These are phyloP conservation scores for Phalaenopsis hybrid DNA, from an alignment of 116 monocot species.

Conservation along the genomic window DNA sequence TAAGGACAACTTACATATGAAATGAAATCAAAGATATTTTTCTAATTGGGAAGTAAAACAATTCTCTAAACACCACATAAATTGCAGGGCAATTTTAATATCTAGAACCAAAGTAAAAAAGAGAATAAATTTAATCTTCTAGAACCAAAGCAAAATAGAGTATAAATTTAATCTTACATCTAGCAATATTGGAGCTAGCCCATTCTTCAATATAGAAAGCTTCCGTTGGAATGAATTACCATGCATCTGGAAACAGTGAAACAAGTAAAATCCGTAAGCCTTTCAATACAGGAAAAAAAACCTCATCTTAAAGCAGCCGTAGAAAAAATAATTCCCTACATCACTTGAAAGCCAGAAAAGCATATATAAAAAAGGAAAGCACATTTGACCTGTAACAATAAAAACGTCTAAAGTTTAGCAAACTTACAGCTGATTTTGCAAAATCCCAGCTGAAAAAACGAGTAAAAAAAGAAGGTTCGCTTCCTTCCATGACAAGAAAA, in stretches of 20 bases:
- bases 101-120: not conserved
- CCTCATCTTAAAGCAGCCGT: not conserved
- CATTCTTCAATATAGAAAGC: constrained; percentile 59
- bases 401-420: too few species aligned
- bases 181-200: constrained; percentile 22
- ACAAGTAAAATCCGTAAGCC: constrained; percentile 3
- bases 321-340: not conserved
- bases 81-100: not conserved
- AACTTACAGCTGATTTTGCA: constrained; percentile 50
- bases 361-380: not conserved
- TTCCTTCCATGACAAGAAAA: constrained; percentile 55
- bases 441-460: constrained; percentile 75
- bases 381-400: not conserved
- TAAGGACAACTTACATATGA: not conserved
- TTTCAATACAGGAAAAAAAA: not conserved
- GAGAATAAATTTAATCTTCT: constrained; percentile 9
- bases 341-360: not conserved
- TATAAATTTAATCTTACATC: constrained; percentile 30
- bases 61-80: not conserved
- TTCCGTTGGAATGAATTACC: constrained; percentile 86
- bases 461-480: constrained; percentile 61
- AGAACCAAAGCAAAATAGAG: not conserved
- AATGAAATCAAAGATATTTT: constrained; percentile 1
- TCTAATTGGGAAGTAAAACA: not conserved
- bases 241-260: constrained; percentile 49